Base-by-base conservation (phyloP, 1,139 yeast genomes). In the Geotrichum europaeum region DNA sequence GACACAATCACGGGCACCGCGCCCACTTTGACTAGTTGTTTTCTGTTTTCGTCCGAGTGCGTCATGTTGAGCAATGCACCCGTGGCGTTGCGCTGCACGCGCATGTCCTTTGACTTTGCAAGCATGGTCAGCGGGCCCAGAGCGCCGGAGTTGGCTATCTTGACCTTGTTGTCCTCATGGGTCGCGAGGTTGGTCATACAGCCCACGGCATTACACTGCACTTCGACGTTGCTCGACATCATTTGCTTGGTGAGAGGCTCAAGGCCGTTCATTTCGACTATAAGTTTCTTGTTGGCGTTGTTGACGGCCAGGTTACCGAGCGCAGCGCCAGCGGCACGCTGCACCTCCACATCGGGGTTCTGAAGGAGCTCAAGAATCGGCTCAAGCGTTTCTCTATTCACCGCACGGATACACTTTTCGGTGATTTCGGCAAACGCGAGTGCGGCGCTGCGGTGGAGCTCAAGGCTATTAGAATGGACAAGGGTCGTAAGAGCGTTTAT, bases 281-380 rank as follows among this genome's bases (percentile, higher is more conserved):
- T 94, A 60, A 94, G 80, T 32, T 89, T 83, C 74, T 94, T 94
- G 77, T 95, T 94, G 65, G 89, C 97, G 71, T 92, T 92, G 75
- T 94, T 92, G 53, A 94, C 99, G 1, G 99, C 99, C 69, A 94
- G 79, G 70, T 94, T 94, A 9, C 99, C 99, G 66, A 94, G 79
- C 2, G 99, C 99, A 2, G 99, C 99, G 74, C 98, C 94, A 0
- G 99, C 98, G 4, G 99, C 99, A 62, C 98, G 82, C 76, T 94
- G 99, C 36, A 95, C 97, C 75, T 94, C 99, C 58, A 92, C 83
- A 73, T 94, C 99, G 24, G 87, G 81, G 66, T 89, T 85, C 75
- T 91, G 97, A 65, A 95, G 79, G 58, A 94, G 79, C 59, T 91
- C 89, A 63, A 94, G 80, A 57, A 94, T 91, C 54, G 99, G 99